These are phyloP conservation scores for Chaetomium sp. DNA, from an alignment of 2,329 filamentous ascomycete species.

Conservation along the genomic window DNA sequence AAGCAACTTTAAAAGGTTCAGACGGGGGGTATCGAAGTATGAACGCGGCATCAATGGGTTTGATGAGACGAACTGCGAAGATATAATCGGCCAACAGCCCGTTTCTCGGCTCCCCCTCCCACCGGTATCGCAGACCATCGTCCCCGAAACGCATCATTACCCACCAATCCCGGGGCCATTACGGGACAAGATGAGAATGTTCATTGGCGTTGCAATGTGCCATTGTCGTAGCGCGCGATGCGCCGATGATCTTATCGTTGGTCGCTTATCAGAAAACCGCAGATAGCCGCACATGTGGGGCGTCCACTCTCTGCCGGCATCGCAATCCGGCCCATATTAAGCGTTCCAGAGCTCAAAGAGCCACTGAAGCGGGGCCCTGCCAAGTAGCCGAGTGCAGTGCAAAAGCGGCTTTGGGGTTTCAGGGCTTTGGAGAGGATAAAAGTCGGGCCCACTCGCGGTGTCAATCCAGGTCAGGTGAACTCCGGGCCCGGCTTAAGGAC, in stretches of 20 bases:
- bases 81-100: constrained; percentile 17
- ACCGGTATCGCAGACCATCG: constrained; percentile 27
- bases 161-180: constrained; percentile 19
- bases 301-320: constrained; percentile 25
- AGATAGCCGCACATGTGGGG: constrained; percentile 34
- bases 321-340: constrained; percentile 20
- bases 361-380: constrained; percentile 22
- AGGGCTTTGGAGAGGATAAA: neutral
- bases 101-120: constrained; percentile 1
- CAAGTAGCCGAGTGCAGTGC: constrained; percentile 18
- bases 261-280: constrained; percentile 36
- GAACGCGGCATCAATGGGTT: neutral
- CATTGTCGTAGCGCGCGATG: constrained; percentile 34
- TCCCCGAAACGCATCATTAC: constrained; percentile 8
- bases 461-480: neutral
- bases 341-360: constrained; percentile 3
- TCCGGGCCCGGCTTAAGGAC: constrained; percentile 11
- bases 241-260: constrained; percentile 35
- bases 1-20: neutral
- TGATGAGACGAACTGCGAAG: constrained; percentile 16
- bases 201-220: constrained; percentile 19
- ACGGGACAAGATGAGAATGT: constrained; percentile 21
- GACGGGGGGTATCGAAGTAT: neutral
- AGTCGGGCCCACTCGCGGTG: neutral
- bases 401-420: constrained; percentile 3